Base-by-base conservation (phyloP, 1,284 basidiomycete genomes). In the Fomitopsis schrenkii region DNA sequence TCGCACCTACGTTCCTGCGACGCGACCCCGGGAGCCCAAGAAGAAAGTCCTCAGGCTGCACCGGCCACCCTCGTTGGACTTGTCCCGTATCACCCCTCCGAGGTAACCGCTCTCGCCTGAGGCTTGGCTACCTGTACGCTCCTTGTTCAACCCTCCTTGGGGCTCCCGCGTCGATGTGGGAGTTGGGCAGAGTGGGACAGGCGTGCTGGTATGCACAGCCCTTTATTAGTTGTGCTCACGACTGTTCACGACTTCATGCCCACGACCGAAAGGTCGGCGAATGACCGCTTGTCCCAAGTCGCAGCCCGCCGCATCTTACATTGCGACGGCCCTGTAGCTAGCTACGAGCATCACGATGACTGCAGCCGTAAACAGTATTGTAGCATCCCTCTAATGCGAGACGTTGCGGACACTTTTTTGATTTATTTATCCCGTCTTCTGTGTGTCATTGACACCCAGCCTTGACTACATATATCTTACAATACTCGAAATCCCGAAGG, bases 1-100 rank as follows among this genome's bases (percentile, higher is more conserved):
- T 7, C 52, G 52, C 33, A 54, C 52, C 33, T 54, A 54, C 36
- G 52, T 54, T 54, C 52, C 52, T 19, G 52, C 52, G 17, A 54
- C 52, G 35, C 52, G 52, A 19, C 52, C 52, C 5, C 35, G 52
- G 52, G 45, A 42, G 40, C 33, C 41, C 38, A 58, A 41, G 62
- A 59, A 59, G 62, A 45, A 55, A 42, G 50, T 44, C 38, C 59
- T 60, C 35, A 28, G 54, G 19, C 41, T 57, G 19, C 62, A 60
- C 52, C n/a, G 62, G 46, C 62, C 62, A 19, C 58, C 62, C n/a
- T 55, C 62, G 15, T 50, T 63, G 22, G 58, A 63, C 56, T 44
- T 63, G 44, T 57, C 58, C 28, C 36, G 26, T 40, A 53, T 58
- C 36, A 60, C 26, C n/a, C 36, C 57, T 19, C 57, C 41, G 22